These are phyloP conservation scores for Tetragonia tetragonoides DNA, from an alignment of 148 eudicot species.

Conservation along the genomic window DNA sequence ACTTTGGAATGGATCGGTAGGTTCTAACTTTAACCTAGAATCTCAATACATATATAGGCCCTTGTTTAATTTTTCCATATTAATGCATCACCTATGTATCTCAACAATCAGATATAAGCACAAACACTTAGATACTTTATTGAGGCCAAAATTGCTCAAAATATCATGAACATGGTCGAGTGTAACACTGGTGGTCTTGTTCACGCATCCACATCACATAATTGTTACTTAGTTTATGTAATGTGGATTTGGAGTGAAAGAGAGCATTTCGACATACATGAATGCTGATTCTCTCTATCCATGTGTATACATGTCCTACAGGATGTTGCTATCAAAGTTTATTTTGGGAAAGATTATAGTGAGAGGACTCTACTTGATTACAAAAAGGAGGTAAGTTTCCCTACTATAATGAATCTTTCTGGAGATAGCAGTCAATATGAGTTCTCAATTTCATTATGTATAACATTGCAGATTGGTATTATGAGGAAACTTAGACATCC, in stretches of 20 bases:
- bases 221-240: neutral
- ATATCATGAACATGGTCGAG: neutral
- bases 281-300: conserved; percentile 12
- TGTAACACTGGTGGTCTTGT: neutral
- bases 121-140: too few relatives aligned
- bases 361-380: conserved; percentile 55
- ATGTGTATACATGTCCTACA: conserved; percentile 19
- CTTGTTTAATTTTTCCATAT: neutral
- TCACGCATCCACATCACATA: neutral
- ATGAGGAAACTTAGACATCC: conserved; percentile 88
- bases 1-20: conserved; percentile 86
- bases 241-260: neutral
- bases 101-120: too few relatives aligned
- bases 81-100: neutral
- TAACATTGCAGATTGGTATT: conserved; percentile 55
- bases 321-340: conserved; percentile 90
- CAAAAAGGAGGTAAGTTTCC: conserved; percentile 60
- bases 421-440: neutral
- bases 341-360: conserved; percentile 51
- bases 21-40: conserved; percentile 8
- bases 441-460: neutral
- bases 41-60: neutral
- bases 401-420: neutral
- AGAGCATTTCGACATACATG: neutral
- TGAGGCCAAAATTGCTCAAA: too few relatives aligned